Base-by-base conservation (phyloP, 2,329 filamentous ascomycete species). In the Ophiostoma pallidulum region DNA sequence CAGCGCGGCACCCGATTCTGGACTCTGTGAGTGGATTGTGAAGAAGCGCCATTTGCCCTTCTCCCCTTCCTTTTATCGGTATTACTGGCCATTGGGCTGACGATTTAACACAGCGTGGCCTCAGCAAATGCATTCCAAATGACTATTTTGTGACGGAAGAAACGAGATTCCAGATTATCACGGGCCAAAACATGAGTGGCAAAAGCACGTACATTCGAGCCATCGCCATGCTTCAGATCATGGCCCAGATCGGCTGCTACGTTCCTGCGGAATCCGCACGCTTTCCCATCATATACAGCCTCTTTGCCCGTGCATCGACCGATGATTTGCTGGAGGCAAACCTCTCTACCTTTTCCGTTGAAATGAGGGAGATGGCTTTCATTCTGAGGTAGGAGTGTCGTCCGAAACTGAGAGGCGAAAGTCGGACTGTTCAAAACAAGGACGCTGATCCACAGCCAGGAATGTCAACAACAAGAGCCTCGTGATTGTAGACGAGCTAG, bases 161-260 rank as follows among this genome's bases (percentile, higher is more conserved):
- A 51, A 80, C 81, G 31, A 80, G 90, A 2, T 94, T 96, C 58
- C 90, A 97, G 55, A 84, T 97, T 52, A 82, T 98, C 53, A 97
- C 91, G 0, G 91, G 92, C 4, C 94, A 87, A 62, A 98, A 98
- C 58, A 98, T 98, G 92, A 94, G 88, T 57, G 92, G 90, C 1
- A 98, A 97, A 63, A 94, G 86, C 54, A 98, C 90, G 0, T 97
- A 96, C 59, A 95, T 97, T 53, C 80, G 88, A 42, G 83, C 85
- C 2, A 72, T 94, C 20, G 86, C 91, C 0, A 69, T 98, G 28
- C 78, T 94, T 59, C 80, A 85, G 38, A 80, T 98, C 49, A 96
- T 98, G 89, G 88, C 88, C 1, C 92, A 98, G 58, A 81, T 96
- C 44, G 91, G 90, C 3, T 86, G 80, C 57, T 97, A 94, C 61